A percentile compares a stretch with the other conserved stretches of the same genome.
Conservation (phyloP, 177 flowering plant species). For the Vitis hybrid region DNA sequence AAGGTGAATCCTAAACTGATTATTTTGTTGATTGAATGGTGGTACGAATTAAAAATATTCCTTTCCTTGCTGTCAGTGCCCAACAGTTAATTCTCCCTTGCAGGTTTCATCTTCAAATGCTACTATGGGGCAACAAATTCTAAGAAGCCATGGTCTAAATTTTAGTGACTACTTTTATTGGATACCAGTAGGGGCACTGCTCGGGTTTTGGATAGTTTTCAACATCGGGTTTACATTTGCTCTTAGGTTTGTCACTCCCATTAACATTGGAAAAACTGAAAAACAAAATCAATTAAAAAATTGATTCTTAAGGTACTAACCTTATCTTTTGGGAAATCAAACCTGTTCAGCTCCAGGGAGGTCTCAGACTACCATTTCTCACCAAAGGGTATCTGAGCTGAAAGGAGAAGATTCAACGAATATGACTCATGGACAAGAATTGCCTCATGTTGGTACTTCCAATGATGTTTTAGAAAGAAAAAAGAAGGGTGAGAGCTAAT, state of each 20-base stretch:
- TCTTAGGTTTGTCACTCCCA: constrained; percentile 18
- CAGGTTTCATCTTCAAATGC: constrained; percentile 27
- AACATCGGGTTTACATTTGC: constrained; percentile 32
- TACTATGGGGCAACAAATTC: constrained; percentile 27
- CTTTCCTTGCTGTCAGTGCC: background rate
- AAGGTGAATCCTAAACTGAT: constrained; percentile 17
- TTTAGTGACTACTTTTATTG: constrained; percentile 36
- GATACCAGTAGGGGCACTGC: constrained; percentile 37
- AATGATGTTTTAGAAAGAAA: constrained; percentile 2
- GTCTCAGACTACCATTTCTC: constrained; percentile 31
- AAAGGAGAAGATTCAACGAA: constrained; percentile 18
- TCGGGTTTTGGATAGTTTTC: constrained; percentile 34
- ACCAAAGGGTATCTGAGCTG: constrained; percentile 25
- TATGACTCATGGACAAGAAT: background rate
- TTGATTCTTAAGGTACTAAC: background rate
- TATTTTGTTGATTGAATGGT: background rate
- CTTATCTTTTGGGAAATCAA: background rate
- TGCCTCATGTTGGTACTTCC: background rate
- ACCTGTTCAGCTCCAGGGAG: constrained; percentile 22
- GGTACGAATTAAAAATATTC: background rate
- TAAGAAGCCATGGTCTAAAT: constrained; percentile 29
- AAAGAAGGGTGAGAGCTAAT: constrained; percentile 7
- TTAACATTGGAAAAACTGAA: background rate
- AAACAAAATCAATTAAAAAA: background rate
- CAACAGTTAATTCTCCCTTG: background rate